Evolutionary conservation across 495 filamentous ascomycete species (phyloP), one percentile per base, ranked within the genome.

Genomic region (Daldinia bambusicola): DNA sequence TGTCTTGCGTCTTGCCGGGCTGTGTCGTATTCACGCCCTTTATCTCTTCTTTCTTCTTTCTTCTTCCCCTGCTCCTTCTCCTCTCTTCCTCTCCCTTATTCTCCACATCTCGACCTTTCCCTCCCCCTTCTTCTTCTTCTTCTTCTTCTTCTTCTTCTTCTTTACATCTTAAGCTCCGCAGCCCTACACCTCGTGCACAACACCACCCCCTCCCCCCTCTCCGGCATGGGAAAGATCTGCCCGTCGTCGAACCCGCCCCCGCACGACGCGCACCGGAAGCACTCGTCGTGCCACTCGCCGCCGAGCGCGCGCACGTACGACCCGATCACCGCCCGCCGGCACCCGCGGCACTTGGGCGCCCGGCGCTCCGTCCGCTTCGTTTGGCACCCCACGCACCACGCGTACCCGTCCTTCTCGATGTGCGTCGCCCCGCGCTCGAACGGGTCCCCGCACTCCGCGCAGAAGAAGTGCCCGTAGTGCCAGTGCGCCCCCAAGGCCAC

Each of bases 381-480:
- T 82, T 98, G 94, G 78, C 95, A 99, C 37, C 84, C 84, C 14
- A 98, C 87, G 79, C 95, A 99, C 96, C 96, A 99, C 36, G 95
- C 95, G 81, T 96, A 98, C n/a, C 95, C 95, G 70, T 98, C 95
- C 78, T 96, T 97, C 79, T 99, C 96, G 22, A 99, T 95, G 77
- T 97, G 95, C 53, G 94, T 93, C 58, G 89, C 94, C 41, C 86
- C 83, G 14, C 85, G 83, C 76, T 91, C 90, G 78, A 98, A 98
- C 16, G 94, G 93, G 85, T 99, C 95, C 68, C 95, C 95, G 80
- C 95, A 99, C 85, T 99, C 92, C 32, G 96, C 96, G 77, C 95
- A 99, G 86, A 98, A 99, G 84, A 99, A 99, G 82, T 99, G 95
- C 1, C 95, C 95, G 69, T 92, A 92, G 80, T 99, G 95, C 93